A percentile compares a stretch with the other conserved stretches of the same genome.
phyloP scores from a whole-genome alignment of 2,329 filamentous ascomycete species.

The Alternaria panax region DNA sequence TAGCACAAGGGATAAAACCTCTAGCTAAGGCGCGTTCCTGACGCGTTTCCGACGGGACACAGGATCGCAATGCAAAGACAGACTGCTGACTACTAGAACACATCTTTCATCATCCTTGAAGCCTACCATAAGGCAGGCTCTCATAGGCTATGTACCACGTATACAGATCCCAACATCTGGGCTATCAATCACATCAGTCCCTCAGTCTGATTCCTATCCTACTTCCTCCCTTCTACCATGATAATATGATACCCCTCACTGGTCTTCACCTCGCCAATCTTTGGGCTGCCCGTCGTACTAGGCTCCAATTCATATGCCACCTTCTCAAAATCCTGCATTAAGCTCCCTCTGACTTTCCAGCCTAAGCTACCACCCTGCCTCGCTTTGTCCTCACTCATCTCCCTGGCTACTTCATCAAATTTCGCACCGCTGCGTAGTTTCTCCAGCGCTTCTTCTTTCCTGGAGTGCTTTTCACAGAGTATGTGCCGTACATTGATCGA shows the following conservation, averaged over 20 bases:
- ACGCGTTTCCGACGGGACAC: neutral
- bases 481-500: constrained; percentile 77
- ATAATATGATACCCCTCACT: constrained; percentile 80
- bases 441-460: constrained; percentile 76
- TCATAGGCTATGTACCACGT: neutral
- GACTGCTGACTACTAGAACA: too few species aligned
- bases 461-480: constrained; percentile 77
- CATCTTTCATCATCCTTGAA: neutral
- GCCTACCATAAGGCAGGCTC: too few species aligned
- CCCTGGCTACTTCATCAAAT: constrained; percentile 76
- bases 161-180: neutral
- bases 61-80: neutral
- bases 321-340: constrained; percentile 74
- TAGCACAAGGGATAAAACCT: neutral
- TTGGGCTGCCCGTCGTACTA: constrained; percentile 70
- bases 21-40: neutral
- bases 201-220: neutral
- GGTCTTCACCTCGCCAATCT: constrained; percentile 75
- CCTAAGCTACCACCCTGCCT: constrained; percentile 72
- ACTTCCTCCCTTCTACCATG: constrained; percentile 74
- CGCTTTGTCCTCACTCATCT: constrained; percentile 80
- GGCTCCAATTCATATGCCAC: constrained; percentile 73
- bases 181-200: neutral
- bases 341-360: constrained; percentile 73
- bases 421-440: constrained; percentile 72